Conservation (phyloP, 371 early-diverging fungal genomes). For the Mucor plumbeus region DNA sequence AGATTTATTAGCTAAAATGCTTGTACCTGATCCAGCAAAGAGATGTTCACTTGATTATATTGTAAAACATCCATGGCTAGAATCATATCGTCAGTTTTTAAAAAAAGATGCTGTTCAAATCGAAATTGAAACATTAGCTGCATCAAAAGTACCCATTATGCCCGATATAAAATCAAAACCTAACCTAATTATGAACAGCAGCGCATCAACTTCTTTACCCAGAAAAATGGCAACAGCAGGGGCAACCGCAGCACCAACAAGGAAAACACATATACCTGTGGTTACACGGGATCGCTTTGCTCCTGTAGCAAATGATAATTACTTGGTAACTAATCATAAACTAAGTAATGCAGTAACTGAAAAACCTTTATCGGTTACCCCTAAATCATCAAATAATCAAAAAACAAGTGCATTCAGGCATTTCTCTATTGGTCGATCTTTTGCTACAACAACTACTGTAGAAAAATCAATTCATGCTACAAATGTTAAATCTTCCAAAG, state of each 20-base stretch:
- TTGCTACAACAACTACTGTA: constrained; percentile 16
- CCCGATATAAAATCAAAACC: constrained; percentile 37
- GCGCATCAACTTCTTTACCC: constrained; percentile 5
- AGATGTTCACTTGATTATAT: constrained; percentile 69
- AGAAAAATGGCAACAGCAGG: constrained; percentile 10
- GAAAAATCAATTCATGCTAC: constrained; percentile 9
- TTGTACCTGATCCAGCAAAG: constrained; percentile 64
- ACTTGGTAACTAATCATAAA: background rate
- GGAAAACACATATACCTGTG: constrained; percentile 17
- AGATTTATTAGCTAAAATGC: constrained; percentile 66
- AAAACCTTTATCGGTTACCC: background rate
- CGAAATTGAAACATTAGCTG: constrained; percentile 75
- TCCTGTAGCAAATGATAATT: constrained; percentile 20
- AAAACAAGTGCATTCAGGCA: constrained; percentile 1
- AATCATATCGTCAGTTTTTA: constrained; percentile 61
- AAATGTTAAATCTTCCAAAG: constrained; percentile 11
- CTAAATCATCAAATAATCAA: background rate
- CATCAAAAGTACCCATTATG: constrained; percentile 31
- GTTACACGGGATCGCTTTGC: constrained; percentile 17
- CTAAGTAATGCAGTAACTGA: background rate
- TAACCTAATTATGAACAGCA: constrained; percentile 34
- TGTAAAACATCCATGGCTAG: constrained; percentile 73
- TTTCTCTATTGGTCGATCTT: constrained; percentile 13
- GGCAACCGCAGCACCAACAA: constrained; percentile 11
- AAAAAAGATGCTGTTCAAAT: constrained; percentile 53